These are phyloP conservation scores for Russula griseocarnosa DNA, from an alignment of 768 basidiomycete species.

Conservation along the genomic window DNA sequence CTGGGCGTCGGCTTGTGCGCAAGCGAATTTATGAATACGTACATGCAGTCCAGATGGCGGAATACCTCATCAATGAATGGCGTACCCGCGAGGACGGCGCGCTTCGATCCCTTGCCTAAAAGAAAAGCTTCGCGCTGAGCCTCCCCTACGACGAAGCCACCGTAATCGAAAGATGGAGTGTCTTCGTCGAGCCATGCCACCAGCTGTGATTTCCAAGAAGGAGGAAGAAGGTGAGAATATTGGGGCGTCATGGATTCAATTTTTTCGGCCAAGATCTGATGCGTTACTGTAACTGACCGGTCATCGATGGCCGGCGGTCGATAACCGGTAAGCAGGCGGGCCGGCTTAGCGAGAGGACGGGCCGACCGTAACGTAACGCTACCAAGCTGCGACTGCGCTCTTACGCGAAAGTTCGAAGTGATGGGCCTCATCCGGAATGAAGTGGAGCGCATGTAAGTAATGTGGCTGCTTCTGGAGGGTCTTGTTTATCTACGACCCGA, in stretches of 20 bases:
- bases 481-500: too few species aligned
- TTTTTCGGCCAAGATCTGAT: too few species aligned
- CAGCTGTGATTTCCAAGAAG: neutral
- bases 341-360: too few species aligned
- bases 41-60: neutral
- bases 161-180: neutral
- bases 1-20: neutral
- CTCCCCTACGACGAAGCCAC: neutral
- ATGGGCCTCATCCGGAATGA: too few species aligned
- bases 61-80: neutral
- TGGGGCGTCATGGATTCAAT: neutral
- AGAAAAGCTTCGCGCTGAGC: neutral
- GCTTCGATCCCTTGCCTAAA: neutral
- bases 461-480: too few species aligned
- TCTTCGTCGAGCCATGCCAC: constrained; percentile 30
- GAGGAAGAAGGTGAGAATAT: neutral
- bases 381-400: too few species aligned
- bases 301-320: too few species aligned
- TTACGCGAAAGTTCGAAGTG: too few species aligned
- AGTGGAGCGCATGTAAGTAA: too few species aligned
- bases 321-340: too few species aligned
- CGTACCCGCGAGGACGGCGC: neutral
- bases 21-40: neutral
- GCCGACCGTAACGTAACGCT: too few species aligned
- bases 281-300: too few species aligned